Conservation (phyloP, 257 asterid species). For the Plantago ovata region DNA sequence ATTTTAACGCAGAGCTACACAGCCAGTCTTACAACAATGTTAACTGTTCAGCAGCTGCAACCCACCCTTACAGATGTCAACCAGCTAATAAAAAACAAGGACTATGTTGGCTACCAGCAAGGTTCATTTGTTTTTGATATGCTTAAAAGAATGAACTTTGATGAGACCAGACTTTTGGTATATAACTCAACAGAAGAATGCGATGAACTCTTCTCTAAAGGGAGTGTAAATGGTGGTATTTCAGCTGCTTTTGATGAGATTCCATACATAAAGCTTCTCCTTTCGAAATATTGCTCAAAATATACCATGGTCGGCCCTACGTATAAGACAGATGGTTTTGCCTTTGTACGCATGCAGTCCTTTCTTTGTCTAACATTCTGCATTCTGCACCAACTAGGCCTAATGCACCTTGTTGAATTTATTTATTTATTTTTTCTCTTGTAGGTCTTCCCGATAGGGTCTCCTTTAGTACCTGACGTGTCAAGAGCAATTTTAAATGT, state of each 20-base stretch:
- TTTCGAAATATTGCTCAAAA: conserved; percentile 31
- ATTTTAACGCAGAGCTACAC: conserved; percentile 42
- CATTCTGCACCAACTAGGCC: background rate
- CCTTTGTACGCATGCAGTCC: conserved; percentile 38
- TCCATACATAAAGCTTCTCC: conserved; percentile 41
- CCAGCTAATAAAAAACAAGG: conserved; percentile 22
- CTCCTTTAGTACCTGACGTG: conserved; percentile 36
- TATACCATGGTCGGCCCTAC: conserved; percentile 39
- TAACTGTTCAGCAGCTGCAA: conserved; percentile 32
- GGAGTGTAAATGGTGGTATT: conserved; percentile 31
- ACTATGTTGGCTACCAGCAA: conserved; percentile 24
- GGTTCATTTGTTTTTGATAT: conserved; percentile 31
- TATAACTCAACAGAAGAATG: conserved; percentile 19
- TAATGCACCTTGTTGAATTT: background rate
- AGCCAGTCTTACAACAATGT: conserved; percentile 33
- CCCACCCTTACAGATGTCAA: conserved; percentile 27
- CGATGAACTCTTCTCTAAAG: conserved; percentile 25
- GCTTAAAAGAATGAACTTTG: conserved; percentile 19
- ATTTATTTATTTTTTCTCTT: background rate
- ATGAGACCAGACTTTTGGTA: conserved; percentile 22
- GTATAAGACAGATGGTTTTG: conserved; percentile 46
- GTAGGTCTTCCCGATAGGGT: conserved; percentile 46
- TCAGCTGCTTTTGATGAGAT: conserved; percentile 38
- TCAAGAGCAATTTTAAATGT: conserved; percentile 46
- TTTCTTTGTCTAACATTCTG: background rate